Evolutionary conservation across 768 basidiomycete species (phyloP).

Genomic region (Hirschioporus abietinus): DNA sequence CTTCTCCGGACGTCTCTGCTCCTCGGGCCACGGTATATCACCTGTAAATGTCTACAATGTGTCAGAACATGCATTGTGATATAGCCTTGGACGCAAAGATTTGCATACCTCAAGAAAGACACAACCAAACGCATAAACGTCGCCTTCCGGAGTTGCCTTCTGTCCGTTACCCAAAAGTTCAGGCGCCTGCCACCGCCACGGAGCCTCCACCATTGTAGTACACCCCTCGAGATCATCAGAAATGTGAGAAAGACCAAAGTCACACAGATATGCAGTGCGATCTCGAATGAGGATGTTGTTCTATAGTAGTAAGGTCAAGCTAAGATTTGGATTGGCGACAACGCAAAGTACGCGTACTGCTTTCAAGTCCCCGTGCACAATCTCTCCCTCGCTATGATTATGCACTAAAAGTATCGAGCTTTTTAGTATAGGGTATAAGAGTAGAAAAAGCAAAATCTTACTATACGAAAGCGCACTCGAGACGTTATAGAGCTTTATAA

Average conservation of each 20-base stretch:
- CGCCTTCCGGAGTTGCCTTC: not conserved
- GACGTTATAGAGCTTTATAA: not conserved
- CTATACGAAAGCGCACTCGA: not conserved
- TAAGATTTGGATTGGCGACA: not conserved
- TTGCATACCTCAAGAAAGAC: slow-evolving; percentile 1
- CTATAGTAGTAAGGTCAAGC: not conserved
- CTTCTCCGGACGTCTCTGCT: not conserved
- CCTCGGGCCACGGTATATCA: not conserved
- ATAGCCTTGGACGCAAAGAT: not conserved
- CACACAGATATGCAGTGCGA: not conserved
- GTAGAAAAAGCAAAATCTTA: not conserved
- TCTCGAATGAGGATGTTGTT: not conserved
- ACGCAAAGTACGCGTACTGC: not conserved
- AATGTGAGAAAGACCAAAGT: not conserved
- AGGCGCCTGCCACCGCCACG: not conserved
- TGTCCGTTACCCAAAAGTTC: not conserved
- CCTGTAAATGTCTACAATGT: not conserved
- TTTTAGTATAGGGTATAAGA: not conserved
- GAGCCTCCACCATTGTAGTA: not conserved
- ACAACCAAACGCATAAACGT: slow-evolving; percentile 3
- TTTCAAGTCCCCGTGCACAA: slow-evolving; percentile 4
- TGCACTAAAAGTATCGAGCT: not conserved
- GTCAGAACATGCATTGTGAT: not conserved
- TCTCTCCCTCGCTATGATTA: not conserved
- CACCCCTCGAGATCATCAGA: not conserved